Evolutionary conservation across 495 filamentous ascomycete genomes (phyloP).

Genomic region (Halenospora varia): DNA sequence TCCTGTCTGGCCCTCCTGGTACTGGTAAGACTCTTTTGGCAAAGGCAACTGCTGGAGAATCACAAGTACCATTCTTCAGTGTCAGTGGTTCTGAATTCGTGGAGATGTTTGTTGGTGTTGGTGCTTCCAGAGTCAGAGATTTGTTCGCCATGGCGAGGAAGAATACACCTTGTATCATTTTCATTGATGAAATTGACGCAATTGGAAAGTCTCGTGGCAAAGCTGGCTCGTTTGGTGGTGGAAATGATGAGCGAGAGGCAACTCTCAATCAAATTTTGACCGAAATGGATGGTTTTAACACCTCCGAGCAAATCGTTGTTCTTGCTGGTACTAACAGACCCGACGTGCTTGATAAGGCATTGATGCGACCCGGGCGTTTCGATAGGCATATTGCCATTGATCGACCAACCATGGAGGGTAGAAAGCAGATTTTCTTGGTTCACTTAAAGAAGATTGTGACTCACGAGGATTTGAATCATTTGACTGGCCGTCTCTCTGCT

Average conservation of each 20-base stretch:
- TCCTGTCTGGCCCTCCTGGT: conserved; percentile 92
- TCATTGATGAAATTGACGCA: conserved; percentile 98
- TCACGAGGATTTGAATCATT: conserved; percentile 77
- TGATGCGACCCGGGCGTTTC: conserved; percentile 95
- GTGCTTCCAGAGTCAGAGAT: conserved; percentile 90
- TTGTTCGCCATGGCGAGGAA: conserved; percentile 92
- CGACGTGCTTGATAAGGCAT: conserved; percentile 88
- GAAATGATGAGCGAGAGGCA: conserved; percentile 94
- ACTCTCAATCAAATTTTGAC: conserved; percentile 98
- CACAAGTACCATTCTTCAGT: conserved; percentile 95
- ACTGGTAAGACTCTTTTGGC: conserved; percentile 97
- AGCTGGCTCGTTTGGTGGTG: conserved; percentile 65
- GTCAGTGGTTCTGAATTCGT: conserved; percentile 99
- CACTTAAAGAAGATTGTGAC: conserved; percentile 92
- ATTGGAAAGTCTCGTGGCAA: conserved; percentile 84
- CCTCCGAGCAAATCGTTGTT: conserved; percentile 95
- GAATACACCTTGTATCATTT: conserved; percentile 97
- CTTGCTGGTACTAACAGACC: conserved; percentile 94
- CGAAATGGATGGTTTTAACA: conserved; percentile 99
- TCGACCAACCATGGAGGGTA: conserved; percentile 90
- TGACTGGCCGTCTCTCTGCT: conserved; percentile 82
- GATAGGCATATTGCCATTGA: conserved; percentile 95
- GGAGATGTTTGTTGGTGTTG: conserved; percentile 99
- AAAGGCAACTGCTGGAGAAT: conserved; percentile 96
- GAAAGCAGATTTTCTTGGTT: conserved; percentile 93